These are phyloP conservation scores for Spinacia oleracea DNA, from an alignment of 179 eudicot species.

Conservation along the genomic window DNA sequence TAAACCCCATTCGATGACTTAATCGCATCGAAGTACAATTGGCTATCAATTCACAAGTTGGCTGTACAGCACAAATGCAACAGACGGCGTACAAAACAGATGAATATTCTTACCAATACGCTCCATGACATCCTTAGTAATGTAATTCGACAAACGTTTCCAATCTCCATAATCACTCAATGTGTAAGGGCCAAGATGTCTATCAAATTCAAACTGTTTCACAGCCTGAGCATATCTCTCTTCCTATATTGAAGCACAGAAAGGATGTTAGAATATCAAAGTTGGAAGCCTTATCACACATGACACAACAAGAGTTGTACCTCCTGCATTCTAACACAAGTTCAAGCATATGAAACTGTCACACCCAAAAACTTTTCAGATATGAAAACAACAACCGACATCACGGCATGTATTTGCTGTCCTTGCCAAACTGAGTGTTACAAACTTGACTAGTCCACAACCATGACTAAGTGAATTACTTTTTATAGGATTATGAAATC, in stretches of 20 bases:
- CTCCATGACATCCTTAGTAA: constrained; percentile 65
- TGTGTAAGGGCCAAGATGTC: constrained; percentile 82
- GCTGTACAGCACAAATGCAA: background rate
- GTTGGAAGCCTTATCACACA: background rate
- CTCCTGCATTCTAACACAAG: background rate
- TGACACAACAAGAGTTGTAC: background rate
- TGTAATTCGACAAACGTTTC: constrained; percentile 72
- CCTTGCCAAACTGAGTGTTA: background rate
- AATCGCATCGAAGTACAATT: too few species aligned
- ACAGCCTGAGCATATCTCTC: constrained; percentile 83
- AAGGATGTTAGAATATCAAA: background rate
- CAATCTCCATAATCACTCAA: constrained; percentile 70
- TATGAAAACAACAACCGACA: background rate
- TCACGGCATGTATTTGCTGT: background rate
- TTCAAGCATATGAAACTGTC: background rate
- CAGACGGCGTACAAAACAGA: background rate
- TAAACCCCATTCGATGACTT: too few species aligned
- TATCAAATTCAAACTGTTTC: constrained; percentile 76
- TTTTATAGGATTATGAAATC: background rate
- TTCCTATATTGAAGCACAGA: constrained; percentile 42
- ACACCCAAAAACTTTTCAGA: background rate
- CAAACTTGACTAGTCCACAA: background rate
- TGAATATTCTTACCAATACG: constrained; percentile 57
- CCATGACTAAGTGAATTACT: background rate
- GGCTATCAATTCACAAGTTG: background rate